A percentile compares a stretch with the other conserved stretches of the same genome.
These are phyloP conservation scores for Penicillium sp. DNA, from an alignment of 2,329 filamentous ascomycete species.

Conservation along the genomic window DNA sequence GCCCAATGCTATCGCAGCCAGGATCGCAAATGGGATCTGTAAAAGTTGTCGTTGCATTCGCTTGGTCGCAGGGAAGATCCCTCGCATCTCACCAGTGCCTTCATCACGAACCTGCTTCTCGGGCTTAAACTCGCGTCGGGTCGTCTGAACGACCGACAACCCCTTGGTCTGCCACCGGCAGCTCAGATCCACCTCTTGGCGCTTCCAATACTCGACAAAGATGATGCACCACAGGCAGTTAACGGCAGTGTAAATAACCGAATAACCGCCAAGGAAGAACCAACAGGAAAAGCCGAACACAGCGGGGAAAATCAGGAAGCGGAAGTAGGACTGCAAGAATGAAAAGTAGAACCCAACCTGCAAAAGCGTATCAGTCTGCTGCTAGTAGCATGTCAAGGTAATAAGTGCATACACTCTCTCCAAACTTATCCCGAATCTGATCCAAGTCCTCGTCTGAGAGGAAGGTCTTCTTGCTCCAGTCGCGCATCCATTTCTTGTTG, in stretches of 20 bases:
- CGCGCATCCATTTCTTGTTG: constrained; percentile 74
- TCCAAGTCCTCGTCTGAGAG: constrained; percentile 64
- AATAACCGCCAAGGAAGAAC: constrained; percentile 80
- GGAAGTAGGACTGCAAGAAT: constrained; percentile 91
- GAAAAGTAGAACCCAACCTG: constrained; percentile 93
- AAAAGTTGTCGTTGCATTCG: constrained; percentile 77
- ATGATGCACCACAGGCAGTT: constrained; percentile 82
- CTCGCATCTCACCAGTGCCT: constrained; percentile 75
- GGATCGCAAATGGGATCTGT: constrained; percentile 82
- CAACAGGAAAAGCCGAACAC: constrained; percentile 75
- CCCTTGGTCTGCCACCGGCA: constrained; percentile 88
- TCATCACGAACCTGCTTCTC: constrained; percentile 76
- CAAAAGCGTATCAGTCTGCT: constrained; percentile 2
- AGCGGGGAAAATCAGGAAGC: constrained; percentile 78
- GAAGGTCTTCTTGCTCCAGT: constrained; percentile 60
- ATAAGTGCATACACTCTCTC: constrained; percentile 52
- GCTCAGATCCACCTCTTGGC: constrained; percentile 82
- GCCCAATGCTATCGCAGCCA: constrained; percentile 72
- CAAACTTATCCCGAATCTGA: constrained; percentile 73
- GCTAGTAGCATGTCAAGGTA: not conserved
- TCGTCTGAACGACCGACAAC: constrained; percentile 77
- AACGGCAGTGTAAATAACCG: constrained; percentile 73
- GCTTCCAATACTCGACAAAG: constrained; percentile 96
- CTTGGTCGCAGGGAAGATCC: constrained; percentile 73
- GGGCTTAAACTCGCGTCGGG: constrained; percentile 73